Base-by-base conservation (phyloP, 176 grass and related monocot genomes). In the Zizania latifolia region DNA sequence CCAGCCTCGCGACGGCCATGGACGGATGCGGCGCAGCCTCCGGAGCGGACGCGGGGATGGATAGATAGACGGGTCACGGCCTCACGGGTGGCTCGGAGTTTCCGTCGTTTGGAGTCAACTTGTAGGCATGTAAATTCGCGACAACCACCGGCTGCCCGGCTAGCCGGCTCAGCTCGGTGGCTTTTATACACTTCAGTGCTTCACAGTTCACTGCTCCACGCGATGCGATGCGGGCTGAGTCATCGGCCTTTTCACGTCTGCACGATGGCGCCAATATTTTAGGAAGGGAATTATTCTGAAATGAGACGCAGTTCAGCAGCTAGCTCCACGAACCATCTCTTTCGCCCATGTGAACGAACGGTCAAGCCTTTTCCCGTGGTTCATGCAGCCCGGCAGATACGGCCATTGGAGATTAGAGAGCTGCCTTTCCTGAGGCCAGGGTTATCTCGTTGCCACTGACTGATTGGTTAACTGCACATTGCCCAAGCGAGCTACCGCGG, bases 1-100 rank as follows among this genome's bases (percentile, higher is more conserved):
- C 33, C 59, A 82, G 79, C 68, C 80, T 83, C 3, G 85, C 85
- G 26, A 83, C 68, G 40, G 85, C 21, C 85, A 83, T 87, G 80
- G 80, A 19, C 19, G 66, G n/a, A n/a, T n/a, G n/a, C n/a, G n/a
- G n/a, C n/a, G n/a, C n/a, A n/a, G n/a, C n/a, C n/a, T n/a, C n/a
- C n/a, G n/a, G n/a, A n/a, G 48, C 53, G 48, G 8, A 0, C 39
- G 5, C 17, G 10, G 11, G 17, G 32, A 34, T 2, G 1, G 0
- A n/a, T n/a, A n/a, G n/a, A n/a, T n/a, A n/a, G n/a, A n/a, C n/a
- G n/a, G n/a, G n/a, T n/a, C n/a, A n/a, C n/a, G n/a, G n/a, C n/a
- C n/a, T n/a, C n/a, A 54, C 53, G 31, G 29, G 65, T 71, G 58
- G 28, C 57, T 31, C 6, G 43, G 65, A 13, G 82, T 16, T 46